Base-by-base conservation (phyloP, 345 rosid species). In the Lagerstroemia speciosa region DNA sequence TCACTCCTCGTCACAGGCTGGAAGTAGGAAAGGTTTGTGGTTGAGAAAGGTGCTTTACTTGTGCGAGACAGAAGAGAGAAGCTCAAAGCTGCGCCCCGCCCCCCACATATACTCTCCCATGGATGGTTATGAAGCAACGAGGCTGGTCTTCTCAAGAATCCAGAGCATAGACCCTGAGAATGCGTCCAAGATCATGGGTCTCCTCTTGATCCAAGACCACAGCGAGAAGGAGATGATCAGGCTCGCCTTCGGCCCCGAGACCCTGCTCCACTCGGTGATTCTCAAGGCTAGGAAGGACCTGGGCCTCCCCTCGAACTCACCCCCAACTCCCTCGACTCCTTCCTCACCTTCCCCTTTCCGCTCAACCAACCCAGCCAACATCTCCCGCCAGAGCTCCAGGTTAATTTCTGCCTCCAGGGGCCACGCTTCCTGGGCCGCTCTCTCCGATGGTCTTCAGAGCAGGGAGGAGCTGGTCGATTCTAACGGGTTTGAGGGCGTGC, bases 221-320 rank as follows among this genome's bases (percentile, higher is more conserved):
- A 93, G 97, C n/a, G 98, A 92, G 64, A 90, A 92, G 66, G 98
- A 90, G 78, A 90, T 90, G 96, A 90, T 92, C 73, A 80, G 98
- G 67, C 80, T 92, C 48, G 98, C 97, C 77, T 87, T 88, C 78
- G 97, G 97, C 15, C 93, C 98, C 0, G 95, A 90, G 75, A 71
- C 91, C 66, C 82, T 87, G 70, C 83, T 90, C 52, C 93, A 85
- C 79, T 87, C 98, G 1, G 79, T 93, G 19, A 79, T 87, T 58
- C 72, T 83, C 62, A 88, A 82, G 58, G 90, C 88, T 29, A 83
- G 84, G 48, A 88, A 88, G 48, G 98, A 93, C 69, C 76, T 93
- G 14, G 90, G 87, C 71, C 83, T 85, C 32, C 33, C 75, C 67
- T 65, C 83, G 24, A 80, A 74, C 77, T 74, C 87, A 46, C 85